These are phyloP conservation scores for Syzygium jambos DNA, from an alignment of 345 rosid species.

Conservation along the genomic window DNA sequence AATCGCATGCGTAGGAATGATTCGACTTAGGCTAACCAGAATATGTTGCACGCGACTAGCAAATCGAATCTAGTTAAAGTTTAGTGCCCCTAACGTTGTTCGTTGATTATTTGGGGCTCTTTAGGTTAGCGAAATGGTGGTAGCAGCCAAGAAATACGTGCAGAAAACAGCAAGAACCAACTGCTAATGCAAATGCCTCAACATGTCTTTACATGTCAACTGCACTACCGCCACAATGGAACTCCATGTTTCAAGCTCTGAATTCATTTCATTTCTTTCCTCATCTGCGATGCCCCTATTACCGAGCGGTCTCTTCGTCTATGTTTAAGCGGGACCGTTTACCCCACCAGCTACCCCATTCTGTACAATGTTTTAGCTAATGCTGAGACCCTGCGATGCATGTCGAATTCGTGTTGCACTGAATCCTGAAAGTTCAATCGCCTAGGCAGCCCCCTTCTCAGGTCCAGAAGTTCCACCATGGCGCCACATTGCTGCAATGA, in stretches of 20 bases:
- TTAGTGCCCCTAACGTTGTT: neutral
- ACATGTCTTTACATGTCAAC: neutral
- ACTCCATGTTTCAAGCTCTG: neutral
- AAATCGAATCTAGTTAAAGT: neutral
- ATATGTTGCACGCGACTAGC: neutral
- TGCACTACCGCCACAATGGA: neutral
- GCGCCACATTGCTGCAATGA: constrained; percentile 18
- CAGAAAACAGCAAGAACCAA: neutral
- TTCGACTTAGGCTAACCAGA: neutral
- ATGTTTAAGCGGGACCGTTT: neutral
- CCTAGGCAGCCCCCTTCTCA: constrained; percentile 7
- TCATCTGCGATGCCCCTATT: neutral
- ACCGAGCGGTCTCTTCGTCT: neutral
- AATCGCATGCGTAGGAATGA: neutral
- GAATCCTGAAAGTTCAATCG: neutral
- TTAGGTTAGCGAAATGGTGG: neutral
- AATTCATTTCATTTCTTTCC: neutral
- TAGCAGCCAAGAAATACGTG: neutral
- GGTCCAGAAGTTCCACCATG: constrained; percentile 49
- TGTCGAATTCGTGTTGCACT: neutral
- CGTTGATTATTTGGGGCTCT: neutral
- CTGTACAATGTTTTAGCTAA: neutral
- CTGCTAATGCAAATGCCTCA: neutral
- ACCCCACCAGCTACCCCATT: neutral
- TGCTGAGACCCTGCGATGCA: neutral